A percentile compares a stretch with the other conserved stretches of the same genome.
phyloP scores from a whole-genome alignment of 176 grass and related monocot genomes.

The Alopecurus myosuroides region DNA sequence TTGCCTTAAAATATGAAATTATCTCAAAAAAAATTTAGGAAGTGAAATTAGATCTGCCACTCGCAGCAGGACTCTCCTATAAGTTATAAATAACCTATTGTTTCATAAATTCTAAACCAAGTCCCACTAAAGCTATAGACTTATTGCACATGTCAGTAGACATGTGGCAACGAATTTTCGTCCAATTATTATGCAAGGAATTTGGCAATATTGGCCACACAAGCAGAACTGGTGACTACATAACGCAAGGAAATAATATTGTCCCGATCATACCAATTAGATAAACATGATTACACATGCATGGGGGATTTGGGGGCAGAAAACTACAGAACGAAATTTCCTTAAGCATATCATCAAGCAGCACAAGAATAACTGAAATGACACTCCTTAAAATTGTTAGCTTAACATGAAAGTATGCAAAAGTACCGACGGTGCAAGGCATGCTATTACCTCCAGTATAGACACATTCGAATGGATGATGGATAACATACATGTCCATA shows the following conservation, averaged over 20 bases:
- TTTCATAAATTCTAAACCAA: neutral
- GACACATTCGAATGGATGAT: neutral
- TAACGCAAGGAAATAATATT: too few species aligned
- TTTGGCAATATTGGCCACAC: neutral
- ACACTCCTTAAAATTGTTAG: neutral
- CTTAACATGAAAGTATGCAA: neutral
- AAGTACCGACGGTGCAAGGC: too few species aligned
- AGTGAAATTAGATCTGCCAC: neutral
- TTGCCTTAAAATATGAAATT: neutral
- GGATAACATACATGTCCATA: fast-evolving
- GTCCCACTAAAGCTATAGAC: neutral
- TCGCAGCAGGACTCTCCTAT: neutral
- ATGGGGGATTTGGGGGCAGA: too few species aligned
- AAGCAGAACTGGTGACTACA: too few species aligned
- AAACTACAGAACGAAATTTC: too few species aligned
- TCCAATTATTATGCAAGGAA: neutral
- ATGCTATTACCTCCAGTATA: neutral
- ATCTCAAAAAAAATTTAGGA: neutral
- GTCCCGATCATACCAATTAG: too few species aligned
- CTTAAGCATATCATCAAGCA: neutral
- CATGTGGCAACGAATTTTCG: neutral
- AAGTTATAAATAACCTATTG: neutral
- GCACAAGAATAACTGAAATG: neutral
- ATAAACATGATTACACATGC: too few species aligned
- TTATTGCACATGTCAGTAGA: neutral